Evolutionary conservation across 1,284 basidiomycete species (phyloP).

Genomic region (Ustilago sp.): DNA sequence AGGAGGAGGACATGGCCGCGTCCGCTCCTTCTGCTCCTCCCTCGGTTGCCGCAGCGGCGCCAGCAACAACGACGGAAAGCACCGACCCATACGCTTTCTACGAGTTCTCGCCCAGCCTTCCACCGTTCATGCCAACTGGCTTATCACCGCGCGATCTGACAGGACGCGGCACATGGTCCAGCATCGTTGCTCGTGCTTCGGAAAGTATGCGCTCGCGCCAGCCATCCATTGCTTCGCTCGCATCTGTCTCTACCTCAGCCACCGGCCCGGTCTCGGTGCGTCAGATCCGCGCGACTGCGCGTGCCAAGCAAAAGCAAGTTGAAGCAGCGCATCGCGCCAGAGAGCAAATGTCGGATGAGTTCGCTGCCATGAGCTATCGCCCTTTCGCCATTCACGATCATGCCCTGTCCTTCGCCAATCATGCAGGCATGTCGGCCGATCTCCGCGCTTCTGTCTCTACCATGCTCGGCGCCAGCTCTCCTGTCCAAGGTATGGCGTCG

Average conservation of each 20-base stretch:
- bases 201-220: conserved; percentile 32
- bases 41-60: neutral
- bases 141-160: conserved; percentile 53
- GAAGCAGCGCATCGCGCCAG: conserved; percentile 33
- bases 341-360: conserved; percentile 43
- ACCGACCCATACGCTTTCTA: conserved; percentile 53
- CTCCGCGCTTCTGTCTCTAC: conserved; percentile 16
- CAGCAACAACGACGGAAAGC: neutral
- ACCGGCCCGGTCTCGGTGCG: conserved; percentile 55
- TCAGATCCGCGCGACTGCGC: conserved; percentile 44
- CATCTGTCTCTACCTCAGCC: conserved; percentile 14
- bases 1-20: conserved; percentile 7
- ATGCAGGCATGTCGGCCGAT: conserved; percentile 1
- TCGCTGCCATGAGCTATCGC: conserved; percentile 44
- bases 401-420: conserved; percentile 29
- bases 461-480: neutral
- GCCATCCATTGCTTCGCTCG: conserved; percentile 35
- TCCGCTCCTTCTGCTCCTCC: neutral
- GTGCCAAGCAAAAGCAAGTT: conserved; percentile 41
- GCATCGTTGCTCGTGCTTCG: conserved; percentile 55
- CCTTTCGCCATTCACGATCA: conserved; percentile 58
- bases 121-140: conserved; percentile 55
- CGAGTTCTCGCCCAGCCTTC: conserved; percentile 60
- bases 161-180: conserved; percentile 57
- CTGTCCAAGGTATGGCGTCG: neutral